A percentile compares a stretch with the other conserved stretches of the same genome.
Evolutionary conservation across 768 basidiomycete genomes (phyloP).

Genomic region (Tricholomella constricta): DNA sequence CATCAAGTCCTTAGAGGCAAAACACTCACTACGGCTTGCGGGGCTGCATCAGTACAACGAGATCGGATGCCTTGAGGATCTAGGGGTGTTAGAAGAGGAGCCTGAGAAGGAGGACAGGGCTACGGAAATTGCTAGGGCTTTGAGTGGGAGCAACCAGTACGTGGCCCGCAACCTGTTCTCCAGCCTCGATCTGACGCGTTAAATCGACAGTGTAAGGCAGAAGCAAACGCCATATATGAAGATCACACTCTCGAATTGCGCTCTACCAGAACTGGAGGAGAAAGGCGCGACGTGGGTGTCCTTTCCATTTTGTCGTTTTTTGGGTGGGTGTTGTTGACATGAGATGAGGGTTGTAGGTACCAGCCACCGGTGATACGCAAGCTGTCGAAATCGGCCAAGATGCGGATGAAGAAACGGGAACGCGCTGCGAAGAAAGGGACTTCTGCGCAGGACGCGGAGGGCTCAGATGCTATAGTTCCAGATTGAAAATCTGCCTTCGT

Average conservation of each 20-base stretch:
- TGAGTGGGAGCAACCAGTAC: conserved; percentile 64
- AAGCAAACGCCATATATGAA: conserved; percentile 69
- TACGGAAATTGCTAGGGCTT: conserved; percentile 38
- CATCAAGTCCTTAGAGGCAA: conserved; percentile 50
- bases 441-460: not conserved
- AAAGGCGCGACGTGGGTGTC: conserved; percentile 54
- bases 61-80: conserved; percentile 55
- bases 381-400: conserved; percentile 59
- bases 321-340: not conserved
- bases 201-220: conserved; percentile 47
- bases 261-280: conserved; percentile 40
- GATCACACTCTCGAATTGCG: conserved; percentile 56
- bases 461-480: not conserved
- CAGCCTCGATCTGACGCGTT: not conserved
- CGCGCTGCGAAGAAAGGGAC: conserved; percentile 18
- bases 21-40: conserved; percentile 37
- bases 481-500: not conserved
- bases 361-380: conserved; percentile 56
- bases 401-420: conserved; percentile 48
- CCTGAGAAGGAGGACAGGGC: conserved; percentile 34
- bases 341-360: conserved; percentile 43
- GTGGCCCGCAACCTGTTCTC: conserved; percentile 23
- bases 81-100: conserved; percentile 19
- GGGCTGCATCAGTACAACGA: conserved; percentile 83
- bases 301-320: not conserved